Conservation (phyloP, 2,329 filamentous ascomycete genomes). For the Coleophoma crateriformis region DNA sequence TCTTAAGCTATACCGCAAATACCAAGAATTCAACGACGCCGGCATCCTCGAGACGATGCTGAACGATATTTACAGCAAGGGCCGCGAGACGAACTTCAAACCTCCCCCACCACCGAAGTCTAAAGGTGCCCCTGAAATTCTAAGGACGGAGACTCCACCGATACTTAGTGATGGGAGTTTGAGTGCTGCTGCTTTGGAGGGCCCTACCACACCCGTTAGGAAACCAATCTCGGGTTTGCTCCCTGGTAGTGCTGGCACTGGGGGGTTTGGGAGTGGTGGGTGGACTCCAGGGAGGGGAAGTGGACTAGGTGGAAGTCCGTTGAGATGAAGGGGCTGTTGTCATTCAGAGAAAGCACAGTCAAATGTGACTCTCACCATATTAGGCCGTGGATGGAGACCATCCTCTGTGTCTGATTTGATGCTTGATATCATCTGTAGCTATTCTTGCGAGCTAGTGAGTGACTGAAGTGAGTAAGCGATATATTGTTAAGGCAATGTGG, state of each 20-base stretch:
- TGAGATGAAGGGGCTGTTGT: conserved; percentile 9
- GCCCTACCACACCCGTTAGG: conserved; percentile 43
- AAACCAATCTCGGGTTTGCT: conserved; percentile 30
- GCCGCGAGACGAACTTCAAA: conserved; percentile 50
- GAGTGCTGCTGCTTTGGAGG: conserved; percentile 9
- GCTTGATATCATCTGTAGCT: too few species aligned
- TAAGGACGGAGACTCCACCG: conserved; percentile 50
- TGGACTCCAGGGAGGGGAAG: conserved; percentile 42
- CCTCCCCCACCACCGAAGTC: conserved; percentile 36
- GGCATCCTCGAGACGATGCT: conserved; percentile 80
- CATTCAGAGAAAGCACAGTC: background rate
- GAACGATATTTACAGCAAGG: conserved; percentile 76
- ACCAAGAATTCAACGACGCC: conserved; percentile 80
- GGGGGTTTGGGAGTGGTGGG: conserved; percentile 32
- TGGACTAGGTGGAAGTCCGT: conserved; percentile 13
- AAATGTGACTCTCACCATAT: too few species aligned
- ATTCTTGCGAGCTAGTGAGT: too few species aligned
- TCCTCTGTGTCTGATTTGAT: too few species aligned
- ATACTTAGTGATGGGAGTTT: conserved; percentile 31
- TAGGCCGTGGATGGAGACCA: too few species aligned
- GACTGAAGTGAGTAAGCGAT: too few species aligned
- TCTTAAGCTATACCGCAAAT: conserved; percentile 82
- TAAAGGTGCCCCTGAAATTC: conserved; percentile 37
- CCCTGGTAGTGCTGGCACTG: conserved; percentile 19
- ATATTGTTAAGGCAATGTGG: too few species aligned